Percentiles rank a stretch among this genome's conserved stretches.
Conservation (phyloP, 2,329 filamentous ascomycete genomes). For the Xylariales sp. region DNA sequence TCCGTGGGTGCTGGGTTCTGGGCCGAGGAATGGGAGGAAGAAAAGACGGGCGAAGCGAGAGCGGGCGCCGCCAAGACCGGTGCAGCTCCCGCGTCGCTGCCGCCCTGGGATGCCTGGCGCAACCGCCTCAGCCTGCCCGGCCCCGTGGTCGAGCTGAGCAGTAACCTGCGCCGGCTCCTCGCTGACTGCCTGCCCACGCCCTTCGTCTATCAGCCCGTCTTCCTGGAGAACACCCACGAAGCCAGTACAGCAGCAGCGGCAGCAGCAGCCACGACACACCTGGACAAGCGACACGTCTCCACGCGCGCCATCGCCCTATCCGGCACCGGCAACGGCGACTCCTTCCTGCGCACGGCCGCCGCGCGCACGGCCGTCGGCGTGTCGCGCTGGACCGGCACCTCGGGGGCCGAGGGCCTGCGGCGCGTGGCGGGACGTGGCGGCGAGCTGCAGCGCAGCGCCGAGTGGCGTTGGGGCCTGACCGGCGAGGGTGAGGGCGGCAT, state of each 20-base stretch:
- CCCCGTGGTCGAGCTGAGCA: conserved; percentile 33
- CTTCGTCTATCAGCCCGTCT: conserved; percentile 31
- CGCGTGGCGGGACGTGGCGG: conserved; percentile 67
- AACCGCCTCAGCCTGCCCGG: conserved; percentile 16
- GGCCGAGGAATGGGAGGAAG: conserved; percentile 73
- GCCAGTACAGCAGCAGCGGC: too few species aligned
- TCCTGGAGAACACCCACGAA: too few species aligned
- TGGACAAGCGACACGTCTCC: conserved; percentile 13
- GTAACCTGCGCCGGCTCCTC: conserved; percentile 42
- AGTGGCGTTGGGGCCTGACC: conserved; percentile 64
- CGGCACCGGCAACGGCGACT: conserved; percentile 85
- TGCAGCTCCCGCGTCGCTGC: too few species aligned
- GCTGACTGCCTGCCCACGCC: conserved; percentile 57
- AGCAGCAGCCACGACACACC: too few species aligned
- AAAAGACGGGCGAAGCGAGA: conserved; percentile 5
- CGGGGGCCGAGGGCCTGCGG: conserved; percentile 54
- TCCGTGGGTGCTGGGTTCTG: conserved; percentile 82
- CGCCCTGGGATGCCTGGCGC: conserved; percentile 14
- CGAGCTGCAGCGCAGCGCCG: conserved; percentile 71
- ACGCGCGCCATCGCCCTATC: conserved; percentile 57
- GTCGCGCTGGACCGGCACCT: conserved; percentile 54
- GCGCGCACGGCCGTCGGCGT: conserved; percentile 70
- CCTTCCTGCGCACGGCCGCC: conserved; percentile 71
- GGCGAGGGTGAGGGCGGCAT: conserved; percentile 83
- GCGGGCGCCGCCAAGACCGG: conserved; percentile 1